Evolutionary conservation across 2,329 filamentous ascomycete species (phyloP).

Genomic region (Lachnellula occidentalis): DNA sequence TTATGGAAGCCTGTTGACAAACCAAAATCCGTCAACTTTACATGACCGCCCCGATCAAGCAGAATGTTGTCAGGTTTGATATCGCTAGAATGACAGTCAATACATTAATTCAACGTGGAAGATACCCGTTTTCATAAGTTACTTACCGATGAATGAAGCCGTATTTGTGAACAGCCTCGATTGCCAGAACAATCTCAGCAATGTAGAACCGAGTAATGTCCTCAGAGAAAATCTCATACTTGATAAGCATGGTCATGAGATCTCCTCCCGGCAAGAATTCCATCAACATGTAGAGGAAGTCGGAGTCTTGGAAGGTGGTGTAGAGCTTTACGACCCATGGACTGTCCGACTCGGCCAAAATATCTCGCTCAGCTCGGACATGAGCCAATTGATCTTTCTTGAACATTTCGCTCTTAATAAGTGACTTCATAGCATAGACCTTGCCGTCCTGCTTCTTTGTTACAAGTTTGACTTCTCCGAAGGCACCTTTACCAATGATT

Average conservation of each 20-base stretch:
- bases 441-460: conserved; percentile 95
- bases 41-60: conserved; percentile 88
- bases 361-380: conserved; percentile 95
- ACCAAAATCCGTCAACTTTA: conserved; percentile 97
- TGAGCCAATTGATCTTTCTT: conserved; percentile 98
- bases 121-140: not conserved
- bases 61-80: conserved; percentile 99
- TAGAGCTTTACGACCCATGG: conserved; percentile 98
- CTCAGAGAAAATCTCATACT: conserved; percentile 99
- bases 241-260: conserved; percentile 99
- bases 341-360: conserved; percentile 97
- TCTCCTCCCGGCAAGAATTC: conserved; percentile 98
- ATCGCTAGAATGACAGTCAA: conserved; percentile 55
- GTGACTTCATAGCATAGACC: conserved; percentile 95
- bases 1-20: conserved; percentile 97
- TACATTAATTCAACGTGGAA: not conserved
- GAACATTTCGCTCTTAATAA: conserved; percentile 99
- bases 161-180: conserved; percentile 95
- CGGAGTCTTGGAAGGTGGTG: conserved; percentile 94
- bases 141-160: conserved; percentile 95
- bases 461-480: conserved; percentile 96
- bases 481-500: conserved; percentile 98
- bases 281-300: conserved; percentile 99
- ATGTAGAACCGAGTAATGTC: conserved; percentile 99
- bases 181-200: conserved; percentile 96